These are phyloP conservation scores for Melanomma pulvis-pyrius DNA, from an alignment of 495 filamentous ascomycete genomes.

Conservation along the genomic window DNA sequence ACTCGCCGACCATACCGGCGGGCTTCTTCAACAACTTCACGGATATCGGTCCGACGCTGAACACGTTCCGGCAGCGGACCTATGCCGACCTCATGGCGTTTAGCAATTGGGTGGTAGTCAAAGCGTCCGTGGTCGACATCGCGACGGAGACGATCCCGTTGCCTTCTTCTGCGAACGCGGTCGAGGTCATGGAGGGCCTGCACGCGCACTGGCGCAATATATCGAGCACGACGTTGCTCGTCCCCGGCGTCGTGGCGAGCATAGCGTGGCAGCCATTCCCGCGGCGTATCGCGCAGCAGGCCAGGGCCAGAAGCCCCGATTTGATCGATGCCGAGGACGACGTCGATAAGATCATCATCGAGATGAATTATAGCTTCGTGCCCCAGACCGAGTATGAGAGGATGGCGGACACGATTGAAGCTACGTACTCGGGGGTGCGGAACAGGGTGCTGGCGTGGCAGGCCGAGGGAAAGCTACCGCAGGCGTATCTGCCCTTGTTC, in stretches of 20 bases:
- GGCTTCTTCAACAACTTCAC: slow-evolving; percentile 61
- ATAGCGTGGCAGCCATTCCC: slow-evolving; percentile 64
- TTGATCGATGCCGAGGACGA: slow-evolving; percentile 25
- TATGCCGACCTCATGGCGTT: slow-evolving; percentile 56
- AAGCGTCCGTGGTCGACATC: slow-evolving; percentile 56
- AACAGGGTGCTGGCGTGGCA: slow-evolving; percentile 27
- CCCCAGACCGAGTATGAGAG: slow-evolving; percentile 15
- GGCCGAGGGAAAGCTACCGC: slow-evolving; percentile 43
- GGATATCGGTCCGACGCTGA: slow-evolving; percentile 51
- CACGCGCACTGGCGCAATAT: slow-evolving; percentile 58
- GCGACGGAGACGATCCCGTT: slow-evolving; percentile 62
- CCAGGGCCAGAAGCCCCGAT: slow-evolving; percentile 9
- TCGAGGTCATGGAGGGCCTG: slow-evolving; percentile 51
- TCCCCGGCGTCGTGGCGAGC: slow-evolving; percentile 54
- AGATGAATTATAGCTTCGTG: slow-evolving; percentile 26
- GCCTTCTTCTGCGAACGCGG: slow-evolving; percentile 48
- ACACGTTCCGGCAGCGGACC: slow-evolving; percentile 54
- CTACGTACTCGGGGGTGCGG: slow-evolving; percentile 45
- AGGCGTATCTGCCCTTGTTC: slow-evolving; percentile 61
- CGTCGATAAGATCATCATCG: slow-evolving; percentile 28
- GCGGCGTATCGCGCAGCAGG: slow-evolving; percentile 43
- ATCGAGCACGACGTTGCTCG: slow-evolving; percentile 45
- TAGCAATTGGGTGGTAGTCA: slow-evolving; percentile 30
- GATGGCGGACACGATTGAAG: slow-evolving; percentile 40
- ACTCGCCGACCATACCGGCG: slow-evolving; percentile 57